Percentiles rank a stretch among this genome's conserved stretches.
phyloP scores from a whole-genome alignment of 164 flowering plant species.

The Pachysandra terminalis region DNA sequence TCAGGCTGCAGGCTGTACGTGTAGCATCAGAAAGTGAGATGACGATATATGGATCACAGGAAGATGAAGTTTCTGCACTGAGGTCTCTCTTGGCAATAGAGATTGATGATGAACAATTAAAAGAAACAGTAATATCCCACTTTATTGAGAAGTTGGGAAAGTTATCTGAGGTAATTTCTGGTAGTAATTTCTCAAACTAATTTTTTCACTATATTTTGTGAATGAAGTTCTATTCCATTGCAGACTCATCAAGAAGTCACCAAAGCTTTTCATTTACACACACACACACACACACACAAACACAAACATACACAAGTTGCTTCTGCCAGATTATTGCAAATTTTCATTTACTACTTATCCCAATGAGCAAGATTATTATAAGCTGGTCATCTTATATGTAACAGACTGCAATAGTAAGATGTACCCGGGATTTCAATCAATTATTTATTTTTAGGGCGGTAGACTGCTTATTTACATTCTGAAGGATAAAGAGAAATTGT shows the following conservation, averaged over 20 bases:
- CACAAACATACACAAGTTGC: too few species aligned
- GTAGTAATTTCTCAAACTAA: background rate
- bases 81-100: constrained; percentile 47
- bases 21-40: constrained; percentile 18
- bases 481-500: too few species aligned
- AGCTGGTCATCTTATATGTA: background rate
- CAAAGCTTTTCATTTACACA: too few species aligned
- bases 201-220: too few species aligned
- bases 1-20: constrained; percentile 43
- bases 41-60: constrained; percentile 48
- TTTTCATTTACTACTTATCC: background rate
- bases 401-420: background rate
- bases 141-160: constrained; percentile 40
- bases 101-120: constrained; percentile 39
- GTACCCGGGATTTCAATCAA: background rate
- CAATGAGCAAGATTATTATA: background rate
- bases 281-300: too few species aligned
- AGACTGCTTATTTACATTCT: too few species aligned
- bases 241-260: too few species aligned
- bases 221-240: too few species aligned
- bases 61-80: constrained; percentile 62
- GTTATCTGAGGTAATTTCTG: constrained; percentile 53
- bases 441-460: too few species aligned
- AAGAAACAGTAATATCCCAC: constrained; percentile 50
- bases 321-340: background rate